Conservation (phyloP, 1,284 basidiomycete genomes). For the Somion occarium region DNA sequence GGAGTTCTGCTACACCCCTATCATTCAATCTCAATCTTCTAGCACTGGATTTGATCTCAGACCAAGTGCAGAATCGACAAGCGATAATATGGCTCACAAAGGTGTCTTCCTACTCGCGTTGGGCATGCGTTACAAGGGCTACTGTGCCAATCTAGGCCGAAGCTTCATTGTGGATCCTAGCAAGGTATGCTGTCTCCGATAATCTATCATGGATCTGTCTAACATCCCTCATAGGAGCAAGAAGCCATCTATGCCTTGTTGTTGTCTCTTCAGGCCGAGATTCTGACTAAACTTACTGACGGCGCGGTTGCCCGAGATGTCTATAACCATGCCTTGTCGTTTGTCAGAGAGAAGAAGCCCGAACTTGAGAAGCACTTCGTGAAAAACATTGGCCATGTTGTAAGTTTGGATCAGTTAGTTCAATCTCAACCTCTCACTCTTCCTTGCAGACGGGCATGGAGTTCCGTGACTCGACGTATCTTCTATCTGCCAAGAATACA, state of each 20-base stretch:
- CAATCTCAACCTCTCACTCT: not conserved
- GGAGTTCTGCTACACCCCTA: constrained; percentile 93
- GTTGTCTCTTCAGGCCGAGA: constrained; percentile 74
- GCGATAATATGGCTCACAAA: constrained; percentile 82
- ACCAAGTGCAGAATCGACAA: constrained; percentile 81
- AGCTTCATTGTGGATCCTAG: constrained; percentile 95
- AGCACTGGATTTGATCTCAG: constrained; percentile 83
- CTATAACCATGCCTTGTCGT: constrained; percentile 74
- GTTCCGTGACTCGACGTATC: constrained; percentile 86
- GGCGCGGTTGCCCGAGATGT: constrained; percentile 76
- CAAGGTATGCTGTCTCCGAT: constrained; percentile 47
- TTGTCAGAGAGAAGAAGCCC: constrained; percentile 73
- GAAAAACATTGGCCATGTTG: constrained; percentile 90
- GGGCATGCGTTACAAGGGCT: constrained; percentile 90
- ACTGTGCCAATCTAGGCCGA: constrained; percentile 88
- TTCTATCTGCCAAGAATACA: constrained; percentile 79
- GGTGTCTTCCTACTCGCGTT: constrained; percentile 88
- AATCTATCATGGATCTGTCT: not conserved
- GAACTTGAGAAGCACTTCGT: constrained; percentile 82
- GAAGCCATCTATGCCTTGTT: constrained; percentile 82
- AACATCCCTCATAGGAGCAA: constrained; percentile 61
- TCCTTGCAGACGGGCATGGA: constrained; percentile 80
- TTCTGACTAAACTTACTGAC: constrained; percentile 77
- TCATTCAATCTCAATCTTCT: constrained; percentile 90
- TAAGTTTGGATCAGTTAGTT: constrained; percentile 31